These are phyloP conservation scores for Colletotrichum tanaceti DNA, from an alignment of 2,329 filamentous ascomycete genomes.

Conservation along the genomic window DNA sequence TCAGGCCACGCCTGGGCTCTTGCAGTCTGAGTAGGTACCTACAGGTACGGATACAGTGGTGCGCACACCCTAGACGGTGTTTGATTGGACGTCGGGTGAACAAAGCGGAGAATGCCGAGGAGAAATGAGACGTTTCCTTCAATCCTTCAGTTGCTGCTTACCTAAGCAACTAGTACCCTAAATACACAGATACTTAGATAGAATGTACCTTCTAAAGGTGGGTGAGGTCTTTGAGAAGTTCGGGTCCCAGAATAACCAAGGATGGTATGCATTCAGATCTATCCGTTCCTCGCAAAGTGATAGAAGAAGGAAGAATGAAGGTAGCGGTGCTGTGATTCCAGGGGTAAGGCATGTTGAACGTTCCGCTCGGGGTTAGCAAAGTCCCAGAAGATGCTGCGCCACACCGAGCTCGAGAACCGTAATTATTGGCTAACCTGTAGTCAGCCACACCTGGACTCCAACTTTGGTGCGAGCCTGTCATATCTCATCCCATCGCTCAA, in stretches of 20 bases:
- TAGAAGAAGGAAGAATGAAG: background rate
- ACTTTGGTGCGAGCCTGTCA: constrained; percentile 5
- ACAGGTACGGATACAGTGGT: too few relatives aligned
- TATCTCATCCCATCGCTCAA: constrained; percentile 25
- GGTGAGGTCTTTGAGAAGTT: background rate
- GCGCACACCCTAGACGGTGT: background rate
- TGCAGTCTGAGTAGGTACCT: constrained; percentile 8
- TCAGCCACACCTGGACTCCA: constrained; percentile 19
- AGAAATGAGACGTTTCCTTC: background rate
- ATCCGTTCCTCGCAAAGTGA: background rate
- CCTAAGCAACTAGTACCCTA: too few relatives aligned
- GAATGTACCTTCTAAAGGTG: background rate
- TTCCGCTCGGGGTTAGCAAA: too few relatives aligned
- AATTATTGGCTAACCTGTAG: constrained; percentile 9
- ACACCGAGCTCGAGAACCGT: background rate
- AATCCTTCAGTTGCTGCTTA: background rate
- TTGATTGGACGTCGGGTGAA: constrained; percentile 4
- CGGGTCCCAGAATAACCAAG: background rate
- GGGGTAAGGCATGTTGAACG: background rate
- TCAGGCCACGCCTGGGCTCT: constrained; percentile 15
- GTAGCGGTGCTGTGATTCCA: background rate
- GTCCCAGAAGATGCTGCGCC: constrained; percentile 7
- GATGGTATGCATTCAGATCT: background rate
- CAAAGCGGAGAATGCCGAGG: background rate
- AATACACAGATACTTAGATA: too few relatives aligned